Evolutionary conservation across 2,329 filamentous ascomycete genomes (phyloP), one percentile per base, ranked within the genome.

Genomic region (Pseudomassariella vexata): DNA sequence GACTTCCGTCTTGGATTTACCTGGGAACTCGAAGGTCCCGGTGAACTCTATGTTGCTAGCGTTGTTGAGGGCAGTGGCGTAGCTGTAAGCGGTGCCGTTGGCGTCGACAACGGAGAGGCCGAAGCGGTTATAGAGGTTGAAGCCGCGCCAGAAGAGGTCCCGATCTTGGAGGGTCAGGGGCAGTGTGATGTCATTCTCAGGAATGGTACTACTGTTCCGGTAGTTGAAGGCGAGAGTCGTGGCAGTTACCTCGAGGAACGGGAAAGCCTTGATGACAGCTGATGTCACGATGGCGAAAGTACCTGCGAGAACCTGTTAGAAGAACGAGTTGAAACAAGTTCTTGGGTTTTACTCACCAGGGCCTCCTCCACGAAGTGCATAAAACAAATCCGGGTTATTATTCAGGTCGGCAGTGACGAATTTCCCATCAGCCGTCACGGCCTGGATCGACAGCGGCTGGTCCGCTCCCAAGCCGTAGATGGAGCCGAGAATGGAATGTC

Each of bases 321-420:
- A 23, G 11, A 11, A 11, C 40, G 14, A 40, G 28, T 28, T 17
- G 2, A 10, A 28, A 30, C 3, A 11, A 23, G 14, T n/a, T 16
- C 14, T 12, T 3, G 25, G 25, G 9, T 10, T 23, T n/a, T 23
- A 28, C 37, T 33, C 48, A 53, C 69, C 66, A 19, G 62, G 64
- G 1, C 72, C 70, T 6, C 71, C 69, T 3, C 70, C 70, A 25
- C 61, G 56, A 3, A 74, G 49, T 3, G 72, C 72, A 66, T 68
- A 78, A 48, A 71, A 76, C 2, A 78, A 52, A 35, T 76, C 71
- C 0, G 53, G 32, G 31, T 76, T 67, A 8, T 63, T 47, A 3
- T 55, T 51, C 9, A 55, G 59, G 19, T 62, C 60, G 1, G 70
- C 72, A 2, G 55, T 65, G 2, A 73, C 45, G 20, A 66, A 46